Conservation (phyloP, 2,329 filamentous ascomycete species). For the Rhynchosporium secalis region DNA sequence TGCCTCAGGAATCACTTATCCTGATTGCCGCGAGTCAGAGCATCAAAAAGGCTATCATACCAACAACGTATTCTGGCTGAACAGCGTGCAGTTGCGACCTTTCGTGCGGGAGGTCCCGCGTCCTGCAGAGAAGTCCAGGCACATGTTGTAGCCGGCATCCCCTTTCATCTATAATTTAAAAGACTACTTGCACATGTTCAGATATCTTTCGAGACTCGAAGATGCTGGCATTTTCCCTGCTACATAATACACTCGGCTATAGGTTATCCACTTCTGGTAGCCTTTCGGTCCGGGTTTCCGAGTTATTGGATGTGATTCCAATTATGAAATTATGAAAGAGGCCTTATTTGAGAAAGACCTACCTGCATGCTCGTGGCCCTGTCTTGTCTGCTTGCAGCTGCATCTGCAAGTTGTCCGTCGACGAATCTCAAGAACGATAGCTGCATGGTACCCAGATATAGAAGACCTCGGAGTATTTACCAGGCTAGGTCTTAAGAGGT, state of each 20-base stretch:
- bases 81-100: constrained; percentile 1
- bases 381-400: constrained; percentile 1
- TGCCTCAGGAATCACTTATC: constrained; percentile 9
- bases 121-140: constrained; percentile 12
- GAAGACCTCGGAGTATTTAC: constrained; percentile 3
- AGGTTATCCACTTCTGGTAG: neutral
- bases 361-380: neutral
- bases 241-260: constrained; percentile 1
- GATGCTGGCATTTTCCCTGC: neutral
- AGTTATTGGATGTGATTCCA: constrained; percentile 1
- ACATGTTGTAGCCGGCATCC: neutral
- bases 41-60: constrained; percentile 8
- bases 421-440: constrained; percentile 7
- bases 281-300: constrained; percentile 14
- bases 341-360: neutral
- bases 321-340: constrained; percentile 3
- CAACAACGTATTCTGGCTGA: constrained; percentile 8
- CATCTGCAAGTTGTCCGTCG: constrained; percentile 2
- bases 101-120: constrained; percentile 6
- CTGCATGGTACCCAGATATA: constrained; percentile 9
- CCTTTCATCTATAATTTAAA: constrained; percentile 11
- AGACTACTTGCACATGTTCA: neutral
- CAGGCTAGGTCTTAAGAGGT: constrained; percentile 8
- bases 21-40: constrained; percentile 11
- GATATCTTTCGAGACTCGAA: neutral